phyloP scores from a whole-genome alignment of 805 yeast species.

The Metschnikowia proteae region DNA sequence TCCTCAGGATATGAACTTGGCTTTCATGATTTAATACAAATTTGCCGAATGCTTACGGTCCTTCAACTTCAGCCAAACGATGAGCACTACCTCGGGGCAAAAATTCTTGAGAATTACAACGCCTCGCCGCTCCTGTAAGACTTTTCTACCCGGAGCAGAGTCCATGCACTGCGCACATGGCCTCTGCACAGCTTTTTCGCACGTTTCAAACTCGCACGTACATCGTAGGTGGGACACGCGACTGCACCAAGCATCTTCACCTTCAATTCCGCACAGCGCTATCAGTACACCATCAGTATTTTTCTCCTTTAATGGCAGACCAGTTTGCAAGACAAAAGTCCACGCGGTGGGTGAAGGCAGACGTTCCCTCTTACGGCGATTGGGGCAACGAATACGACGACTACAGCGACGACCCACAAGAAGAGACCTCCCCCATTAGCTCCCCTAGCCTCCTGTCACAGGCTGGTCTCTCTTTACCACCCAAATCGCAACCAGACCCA shows the following conservation, averaged over 20 bases:
- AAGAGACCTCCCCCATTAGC: neutral
- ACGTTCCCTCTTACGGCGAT: constrained; percentile 41
- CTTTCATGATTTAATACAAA: constrained; percentile 24
- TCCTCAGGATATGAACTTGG: constrained; percentile 60
- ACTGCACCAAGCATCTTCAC: neutral
- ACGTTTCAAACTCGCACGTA: constrained; percentile 3
- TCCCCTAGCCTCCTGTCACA: neutral
- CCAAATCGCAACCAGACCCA: neutral
- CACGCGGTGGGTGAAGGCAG: constrained; percentile 42
- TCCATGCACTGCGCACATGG: neutral
- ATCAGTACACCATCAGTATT: neutral
- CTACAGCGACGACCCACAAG: constrained; percentile 27
- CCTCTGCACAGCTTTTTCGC: neutral
- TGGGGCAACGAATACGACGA: constrained; percentile 38
- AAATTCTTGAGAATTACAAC: too few relatives aligned
- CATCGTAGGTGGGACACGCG: constrained; percentile 1
- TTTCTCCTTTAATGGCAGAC: constrained; percentile 22
- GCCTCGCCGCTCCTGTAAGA: too few relatives aligned
- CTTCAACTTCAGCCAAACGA: too few relatives aligned
- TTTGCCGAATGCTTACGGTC: too few relatives aligned
- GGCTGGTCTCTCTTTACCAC: neutral
- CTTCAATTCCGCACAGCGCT: neutral
- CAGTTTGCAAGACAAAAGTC: constrained; percentile 42
- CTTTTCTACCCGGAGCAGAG: neutral
- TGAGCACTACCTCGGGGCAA: too few relatives aligned